A percentile compares a stretch with the other conserved stretches of the same genome.
phyloP scores from a whole-genome alignment of 441 rosid species.

The Gossypium trilobum region DNA sequence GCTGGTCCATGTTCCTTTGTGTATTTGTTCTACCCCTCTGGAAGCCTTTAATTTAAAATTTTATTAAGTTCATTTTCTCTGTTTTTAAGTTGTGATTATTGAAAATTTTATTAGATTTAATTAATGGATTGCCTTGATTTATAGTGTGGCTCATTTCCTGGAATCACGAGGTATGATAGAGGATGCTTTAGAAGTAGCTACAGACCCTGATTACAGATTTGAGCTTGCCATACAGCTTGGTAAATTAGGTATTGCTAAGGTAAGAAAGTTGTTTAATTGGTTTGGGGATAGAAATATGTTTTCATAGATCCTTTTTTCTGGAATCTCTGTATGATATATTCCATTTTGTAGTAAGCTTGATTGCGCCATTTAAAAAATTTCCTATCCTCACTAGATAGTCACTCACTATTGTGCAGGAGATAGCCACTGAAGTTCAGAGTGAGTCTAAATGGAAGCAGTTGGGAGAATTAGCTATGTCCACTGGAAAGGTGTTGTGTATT shows the following conservation, averaged over 20 bases:
- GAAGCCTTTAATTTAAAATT: not conserved
- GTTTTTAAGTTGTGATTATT: conserved; percentile 7
- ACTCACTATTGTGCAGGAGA: conserved; percentile 44
- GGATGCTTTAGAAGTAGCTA: conserved; percentile 90
- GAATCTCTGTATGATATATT: not conserved
- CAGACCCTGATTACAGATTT: conserved; percentile 90
- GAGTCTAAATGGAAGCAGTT: conserved; percentile 97
- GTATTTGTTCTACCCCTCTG: not conserved
- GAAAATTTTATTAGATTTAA: conserved; percentile 13
- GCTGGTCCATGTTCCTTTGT: not conserved
- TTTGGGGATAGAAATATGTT: not conserved
- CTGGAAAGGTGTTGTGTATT: conserved; percentile 62
- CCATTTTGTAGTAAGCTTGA: not conserved
- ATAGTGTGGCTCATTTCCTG: conserved; percentile 91
- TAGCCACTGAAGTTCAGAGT: conserved; percentile 70
- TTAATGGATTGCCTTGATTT: conserved; percentile 21
- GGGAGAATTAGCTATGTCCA: conserved; percentile 93
- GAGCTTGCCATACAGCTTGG: conserved; percentile 94
- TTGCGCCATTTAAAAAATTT: not conserved
- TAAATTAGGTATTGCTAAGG: conserved; percentile 83
- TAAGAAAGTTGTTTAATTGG: conserved; percentile 18
- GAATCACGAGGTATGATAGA: conserved; percentile 96
- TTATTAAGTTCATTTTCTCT: conserved; percentile 6
- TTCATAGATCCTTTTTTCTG: not conserved
- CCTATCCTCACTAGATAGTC: not conserved